phyloP scores from a whole-genome alignment of 495 filamentous ascomycete genomes.

The Trichoderma orchidacearum region DNA sequence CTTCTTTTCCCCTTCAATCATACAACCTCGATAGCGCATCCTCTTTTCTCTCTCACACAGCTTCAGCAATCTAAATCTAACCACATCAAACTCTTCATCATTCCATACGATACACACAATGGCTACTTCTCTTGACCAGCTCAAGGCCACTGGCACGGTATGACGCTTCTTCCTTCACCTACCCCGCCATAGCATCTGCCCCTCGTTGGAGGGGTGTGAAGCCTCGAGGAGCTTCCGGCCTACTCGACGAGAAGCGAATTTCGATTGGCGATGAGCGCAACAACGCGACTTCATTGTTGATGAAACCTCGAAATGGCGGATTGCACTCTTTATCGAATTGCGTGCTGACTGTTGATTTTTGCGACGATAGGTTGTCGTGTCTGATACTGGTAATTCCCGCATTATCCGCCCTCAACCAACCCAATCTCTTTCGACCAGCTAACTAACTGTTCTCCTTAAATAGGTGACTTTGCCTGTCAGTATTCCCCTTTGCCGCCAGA shows the following conservation, averaged over 20 bases:
- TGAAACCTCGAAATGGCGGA: constrained; percentile 3
- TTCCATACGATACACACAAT: constrained; percentile 44
- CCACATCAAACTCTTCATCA: background rate
- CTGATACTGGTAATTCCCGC: constrained; percentile 72
- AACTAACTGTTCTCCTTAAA: constrained; percentile 5
- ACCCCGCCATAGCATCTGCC: constrained; percentile 21
- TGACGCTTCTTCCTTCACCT: constrained; percentile 23
- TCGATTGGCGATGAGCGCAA: background rate
- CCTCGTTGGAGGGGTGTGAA: background rate
- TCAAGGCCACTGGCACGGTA: constrained; percentile 93
- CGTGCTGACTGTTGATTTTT: constrained; percentile 13
- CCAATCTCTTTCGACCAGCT: background rate
- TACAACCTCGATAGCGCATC: no score
- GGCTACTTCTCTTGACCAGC: constrained; percentile 82
- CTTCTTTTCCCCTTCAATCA: no score
- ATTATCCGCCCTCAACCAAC: background rate
- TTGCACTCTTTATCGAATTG: background rate
- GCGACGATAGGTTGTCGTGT: constrained; percentile 64
- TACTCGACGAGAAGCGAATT: background rate
- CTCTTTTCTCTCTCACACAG: no score
- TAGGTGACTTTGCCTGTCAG: constrained; percentile 72
- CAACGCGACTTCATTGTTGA: background rate
- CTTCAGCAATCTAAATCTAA: no score
- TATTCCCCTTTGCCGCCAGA: constrained; percentile 13
- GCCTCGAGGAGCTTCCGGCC: background rate